Evolutionary conservation across 2,329 filamentous ascomycete species (phyloP).

Genomic region (Microcyclospora tardicrescens): DNA sequence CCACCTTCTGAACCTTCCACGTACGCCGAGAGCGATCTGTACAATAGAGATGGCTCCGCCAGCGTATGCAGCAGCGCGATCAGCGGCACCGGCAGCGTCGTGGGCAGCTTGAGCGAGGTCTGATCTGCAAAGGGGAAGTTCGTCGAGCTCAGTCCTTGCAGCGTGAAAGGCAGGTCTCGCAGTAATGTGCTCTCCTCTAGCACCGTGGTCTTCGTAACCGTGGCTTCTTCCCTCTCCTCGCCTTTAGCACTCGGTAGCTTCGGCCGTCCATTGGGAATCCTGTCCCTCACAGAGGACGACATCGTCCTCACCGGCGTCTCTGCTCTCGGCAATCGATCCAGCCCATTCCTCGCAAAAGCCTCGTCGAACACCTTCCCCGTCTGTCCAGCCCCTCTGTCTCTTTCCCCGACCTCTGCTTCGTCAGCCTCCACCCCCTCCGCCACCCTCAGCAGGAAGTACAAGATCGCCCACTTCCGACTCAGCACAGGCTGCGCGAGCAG

Average conservation of each 20-base stretch:
- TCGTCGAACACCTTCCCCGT: constrained; percentile 26
- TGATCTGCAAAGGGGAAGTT: constrained; percentile 63
- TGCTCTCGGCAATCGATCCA: constrained; percentile 25
- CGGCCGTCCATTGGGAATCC: constrained; percentile 9
- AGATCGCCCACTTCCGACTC: constrained; percentile 91
- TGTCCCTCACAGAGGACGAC: constrained; percentile 12
- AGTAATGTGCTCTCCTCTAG: constrained; percentile 23
- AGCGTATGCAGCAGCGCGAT: constrained; percentile 78
- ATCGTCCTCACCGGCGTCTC: constrained; percentile 13
- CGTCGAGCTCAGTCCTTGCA: constrained; percentile 82
- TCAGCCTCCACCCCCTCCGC: constrained; percentile 39
- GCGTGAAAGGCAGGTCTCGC: constrained; percentile 73
- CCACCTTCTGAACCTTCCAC: constrained; percentile 70
- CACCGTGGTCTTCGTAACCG: constrained; percentile 1
- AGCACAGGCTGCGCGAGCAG: constrained; percentile 84
- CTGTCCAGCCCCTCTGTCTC: constrained; percentile 6
- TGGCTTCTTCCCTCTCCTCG: constrained; percentile 3
- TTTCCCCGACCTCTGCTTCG: constrained; percentile 2
- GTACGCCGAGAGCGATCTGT: constrained; percentile 66
- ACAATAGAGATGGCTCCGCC: constrained; percentile 87
- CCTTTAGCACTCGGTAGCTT: constrained; percentile 4
- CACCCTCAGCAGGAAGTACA: constrained; percentile 79
- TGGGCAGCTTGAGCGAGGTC: constrained; percentile 60
- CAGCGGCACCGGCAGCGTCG: constrained; percentile 68
- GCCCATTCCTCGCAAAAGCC: constrained; percentile 34